Conservation (phyloP, 129 eudicot genomes). For the Deinandra increscens region DNA sequence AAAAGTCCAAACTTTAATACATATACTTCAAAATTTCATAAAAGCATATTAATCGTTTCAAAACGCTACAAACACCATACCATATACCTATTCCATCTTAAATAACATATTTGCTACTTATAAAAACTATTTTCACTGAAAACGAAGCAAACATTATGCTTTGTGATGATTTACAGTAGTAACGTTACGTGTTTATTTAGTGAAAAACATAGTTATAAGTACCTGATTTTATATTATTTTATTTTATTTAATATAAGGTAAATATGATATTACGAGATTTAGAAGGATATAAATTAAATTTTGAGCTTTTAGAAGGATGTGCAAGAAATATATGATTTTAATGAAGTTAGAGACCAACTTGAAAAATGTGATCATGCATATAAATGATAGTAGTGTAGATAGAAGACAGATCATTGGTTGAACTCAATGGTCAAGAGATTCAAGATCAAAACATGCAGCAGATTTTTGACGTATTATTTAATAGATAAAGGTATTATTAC, state of each 20-base stretch:
- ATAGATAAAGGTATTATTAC: conserved; percentile 31
- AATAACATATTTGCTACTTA: neutral
- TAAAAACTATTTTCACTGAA: too few relatives aligned
- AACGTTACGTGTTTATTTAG: neutral
- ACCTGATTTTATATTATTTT: neutral
- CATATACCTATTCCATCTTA: neutral
- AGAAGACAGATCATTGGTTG: neutral
- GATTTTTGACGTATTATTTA: neutral
- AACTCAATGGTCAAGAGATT: neutral
- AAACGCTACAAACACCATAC: neutral
- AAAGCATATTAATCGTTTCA: neutral
- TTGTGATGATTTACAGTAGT: neutral
- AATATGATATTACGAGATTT: too few relatives aligned
- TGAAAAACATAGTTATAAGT: neutral
- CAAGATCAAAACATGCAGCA: conserved; percentile 5
- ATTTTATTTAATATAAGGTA: neutral
- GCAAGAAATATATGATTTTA: neutral
- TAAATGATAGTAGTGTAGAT: neutral
- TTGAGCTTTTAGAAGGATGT: neutral
- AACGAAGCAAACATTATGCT: neutral
- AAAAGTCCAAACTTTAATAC: neutral
- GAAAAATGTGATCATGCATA: neutral
- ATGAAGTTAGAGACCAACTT: neutral
- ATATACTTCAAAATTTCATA: neutral
- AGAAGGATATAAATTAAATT: neutral